Evolutionary conservation across 2,329 filamentous ascomycete species (phyloP).

Genomic region (Fusarium sp.): DNA sequence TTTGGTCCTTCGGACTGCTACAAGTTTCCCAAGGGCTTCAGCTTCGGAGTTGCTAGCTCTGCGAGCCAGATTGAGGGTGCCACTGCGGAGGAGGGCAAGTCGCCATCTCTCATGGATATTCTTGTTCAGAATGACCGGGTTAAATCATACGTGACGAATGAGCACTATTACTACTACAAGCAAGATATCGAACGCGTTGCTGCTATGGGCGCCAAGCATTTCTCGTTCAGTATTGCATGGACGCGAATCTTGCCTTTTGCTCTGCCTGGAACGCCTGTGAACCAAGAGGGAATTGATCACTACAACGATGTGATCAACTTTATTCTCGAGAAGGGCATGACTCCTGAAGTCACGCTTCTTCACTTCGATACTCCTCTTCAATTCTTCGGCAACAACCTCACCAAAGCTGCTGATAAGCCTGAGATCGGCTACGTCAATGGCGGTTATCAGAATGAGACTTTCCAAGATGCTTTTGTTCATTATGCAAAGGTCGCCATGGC

Average conservation of each 20-base stretch:
- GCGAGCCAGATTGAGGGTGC: constrained; percentile 61
- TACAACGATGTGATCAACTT: constrained; percentile 66
- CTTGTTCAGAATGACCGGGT: constrained; percentile 41
- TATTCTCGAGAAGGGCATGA: constrained; percentile 60
- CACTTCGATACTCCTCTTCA: constrained; percentile 61
- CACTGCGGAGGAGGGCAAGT: constrained; percentile 55
- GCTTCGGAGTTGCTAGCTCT: constrained; percentile 60
- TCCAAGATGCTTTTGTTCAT: constrained; percentile 62
- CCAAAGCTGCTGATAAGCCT: constrained; percentile 34
- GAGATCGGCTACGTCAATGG: constrained; percentile 55
- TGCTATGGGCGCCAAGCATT: constrained; percentile 62
- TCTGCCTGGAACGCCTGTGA: constrained; percentile 61
- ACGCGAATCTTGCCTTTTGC: constrained; percentile 64
- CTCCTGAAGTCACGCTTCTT: constrained; percentile 59
- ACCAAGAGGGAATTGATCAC: constrained; percentile 61
- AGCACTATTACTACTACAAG: constrained; percentile 67
- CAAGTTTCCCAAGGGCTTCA: constrained; percentile 60
- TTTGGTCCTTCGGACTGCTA: constrained; percentile 61
- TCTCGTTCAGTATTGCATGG: constrained; percentile 65
- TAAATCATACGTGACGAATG: constrained; percentile 55
- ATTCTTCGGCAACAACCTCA: constrained; percentile 53
- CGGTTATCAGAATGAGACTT: constrained; percentile 58
- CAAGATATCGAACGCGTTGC: constrained; percentile 66
- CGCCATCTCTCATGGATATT: constrained; percentile 57
- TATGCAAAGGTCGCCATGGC: constrained; percentile 64